A percentile compares a stretch with the other conserved stretches of the same genome.
Conservation (phyloP, 495 filamentous ascomycete genomes). For the Immersiella caudata region DNA sequence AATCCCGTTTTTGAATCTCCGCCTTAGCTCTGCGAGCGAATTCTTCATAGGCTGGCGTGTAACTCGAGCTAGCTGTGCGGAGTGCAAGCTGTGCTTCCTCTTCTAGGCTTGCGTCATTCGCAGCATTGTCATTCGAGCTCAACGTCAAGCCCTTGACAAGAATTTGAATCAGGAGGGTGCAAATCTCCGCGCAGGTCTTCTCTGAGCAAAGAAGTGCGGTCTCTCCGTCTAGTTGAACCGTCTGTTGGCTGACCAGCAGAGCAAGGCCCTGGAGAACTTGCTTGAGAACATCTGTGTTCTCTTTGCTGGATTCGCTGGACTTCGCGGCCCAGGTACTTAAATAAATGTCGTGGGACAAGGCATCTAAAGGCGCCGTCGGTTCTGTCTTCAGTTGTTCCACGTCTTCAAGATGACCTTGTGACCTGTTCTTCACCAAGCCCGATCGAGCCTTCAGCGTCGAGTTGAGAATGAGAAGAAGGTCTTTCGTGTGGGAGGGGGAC, state of each 20-base stretch:
- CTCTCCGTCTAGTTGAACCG: constrained; percentile 22
- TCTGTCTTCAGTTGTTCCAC: constrained; percentile 31
- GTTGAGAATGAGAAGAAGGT: constrained; percentile 47
- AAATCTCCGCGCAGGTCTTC: constrained; percentile 39
- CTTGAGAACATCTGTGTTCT: constrained; percentile 38
- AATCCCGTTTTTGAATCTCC: constrained; percentile 36
- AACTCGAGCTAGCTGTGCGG: constrained; percentile 40
- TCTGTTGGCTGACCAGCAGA: constrained; percentile 40
- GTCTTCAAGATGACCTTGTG: constrained; percentile 30
- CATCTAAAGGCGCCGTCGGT: constrained; percentile 17
- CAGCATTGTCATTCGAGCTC: constrained; percentile 36
- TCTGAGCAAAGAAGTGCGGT: constrained; percentile 35
- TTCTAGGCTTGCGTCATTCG: constrained; percentile 34
- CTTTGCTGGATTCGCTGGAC: constrained; percentile 27
- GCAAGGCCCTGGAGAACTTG: constrained; percentile 46
- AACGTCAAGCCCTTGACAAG: constrained; percentile 30
- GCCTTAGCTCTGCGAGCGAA: constrained; percentile 25
- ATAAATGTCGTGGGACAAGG: constrained; percentile 45
- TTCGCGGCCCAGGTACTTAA: constrained; percentile 43
- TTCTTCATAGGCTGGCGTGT: constrained; percentile 39
- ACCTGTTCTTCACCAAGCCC: constrained; percentile 33
- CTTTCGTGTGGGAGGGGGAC: constrained; percentile 43
- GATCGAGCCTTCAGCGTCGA: constrained; percentile 43
- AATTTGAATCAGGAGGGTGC: constrained; percentile 30
- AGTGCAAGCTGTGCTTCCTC: constrained; percentile 45